A percentile compares a stretch with the other conserved stretches of the same genome.
These are phyloP conservation scores for Phyllosticta paracitricarpa DNA, from an alignment of 2,329 filamentous ascomycete genomes.

Conservation along the genomic window DNA sequence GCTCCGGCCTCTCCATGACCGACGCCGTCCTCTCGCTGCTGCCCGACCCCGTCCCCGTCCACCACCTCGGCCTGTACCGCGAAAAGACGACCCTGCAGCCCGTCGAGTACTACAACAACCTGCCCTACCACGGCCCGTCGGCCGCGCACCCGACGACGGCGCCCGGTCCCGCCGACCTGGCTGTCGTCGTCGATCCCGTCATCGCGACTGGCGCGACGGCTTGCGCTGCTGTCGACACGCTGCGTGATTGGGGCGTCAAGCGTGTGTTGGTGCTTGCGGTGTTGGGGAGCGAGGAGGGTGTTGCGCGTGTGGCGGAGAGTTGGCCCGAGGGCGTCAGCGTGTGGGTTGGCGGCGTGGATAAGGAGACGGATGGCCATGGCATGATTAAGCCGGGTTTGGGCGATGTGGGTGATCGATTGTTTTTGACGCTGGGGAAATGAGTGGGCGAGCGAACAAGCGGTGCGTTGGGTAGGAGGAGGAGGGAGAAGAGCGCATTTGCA, in stretches of 20 bases:
- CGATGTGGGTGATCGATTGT: constrained; percentile 83
- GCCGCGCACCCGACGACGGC: constrained; percentile 34
- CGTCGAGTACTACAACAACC: constrained; percentile 97
- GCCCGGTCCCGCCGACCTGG: constrained; percentile 46
- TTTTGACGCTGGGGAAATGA: constrained; percentile 78
- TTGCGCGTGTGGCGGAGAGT: constrained; percentile 59
- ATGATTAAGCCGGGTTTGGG: constrained; percentile 89
- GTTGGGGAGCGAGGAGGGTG: constrained; percentile 61
- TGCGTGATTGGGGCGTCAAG: constrained; percentile 86
- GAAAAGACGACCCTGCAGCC: constrained; percentile 78
- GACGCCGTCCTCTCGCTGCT: constrained; percentile 78
- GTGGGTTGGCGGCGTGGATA: constrained; percentile 74
- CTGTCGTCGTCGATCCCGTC: constrained; percentile 81
- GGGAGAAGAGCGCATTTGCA: not conserved
- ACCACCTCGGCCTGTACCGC: constrained; percentile 91
- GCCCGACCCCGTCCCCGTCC: constrained; percentile 67
- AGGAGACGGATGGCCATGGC: constrained; percentile 60
- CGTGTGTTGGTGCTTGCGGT: constrained; percentile 68
- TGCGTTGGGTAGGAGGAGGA: not conserved
- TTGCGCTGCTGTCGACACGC: constrained; percentile 76
- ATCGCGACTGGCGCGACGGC: constrained; percentile 91
- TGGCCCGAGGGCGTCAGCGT: constrained; percentile 72
- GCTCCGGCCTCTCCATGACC: constrained; percentile 84
- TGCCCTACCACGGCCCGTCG: constrained; percentile 57
- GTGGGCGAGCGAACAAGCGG: no score